phyloP scores from a whole-genome alignment of 2,329 filamentous ascomycete genomes.

The Colletotrichum eremochloae region DNA sequence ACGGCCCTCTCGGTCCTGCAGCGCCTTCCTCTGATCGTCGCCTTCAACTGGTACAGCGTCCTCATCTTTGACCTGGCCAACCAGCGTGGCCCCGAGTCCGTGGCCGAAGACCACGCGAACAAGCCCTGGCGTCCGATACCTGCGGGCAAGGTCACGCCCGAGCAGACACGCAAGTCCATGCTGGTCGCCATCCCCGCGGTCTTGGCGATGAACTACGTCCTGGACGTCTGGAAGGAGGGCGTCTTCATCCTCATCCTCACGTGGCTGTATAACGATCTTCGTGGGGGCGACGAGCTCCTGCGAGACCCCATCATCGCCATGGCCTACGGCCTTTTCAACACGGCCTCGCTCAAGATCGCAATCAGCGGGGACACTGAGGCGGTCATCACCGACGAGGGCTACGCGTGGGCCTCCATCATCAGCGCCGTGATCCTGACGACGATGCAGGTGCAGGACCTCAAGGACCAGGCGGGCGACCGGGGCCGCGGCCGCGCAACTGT shows the following conservation, averaged over 20 bases:
- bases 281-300: conserved; percentile 45
- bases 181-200: conserved; percentile 45
- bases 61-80: conserved; percentile 49
- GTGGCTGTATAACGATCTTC: conserved; percentile 51
- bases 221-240: conserved; percentile 44
- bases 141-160: conserved; percentile 44
- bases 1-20: conserved; percentile 23
- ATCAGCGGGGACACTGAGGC: conserved; percentile 18
- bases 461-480: conserved; percentile 47
- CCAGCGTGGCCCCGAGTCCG: conserved; percentile 45
- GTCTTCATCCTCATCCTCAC: conserved; percentile 46
- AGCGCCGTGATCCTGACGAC: conserved; percentile 47
- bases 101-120: conserved; percentile 49
- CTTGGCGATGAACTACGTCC: conserved; percentile 41
- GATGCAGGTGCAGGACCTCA: conserved; percentile 48
- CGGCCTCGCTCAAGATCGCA: conserved; percentile 46
- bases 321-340: conserved; percentile 48
- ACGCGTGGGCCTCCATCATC: conserved; percentile 45
- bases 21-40: conserved; percentile 34
- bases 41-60: conserved; percentile 49
- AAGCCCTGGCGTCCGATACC: conserved; percentile 52
- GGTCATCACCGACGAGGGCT: conserved; percentile 35
- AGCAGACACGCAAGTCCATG: conserved; percentile 47
- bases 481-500: conserved; percentile 47
- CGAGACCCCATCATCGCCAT: conserved; percentile 48